phyloP scores from a whole-genome alignment of 495 filamentous ascomycete genomes.

The Penicillium canariense region DNA sequence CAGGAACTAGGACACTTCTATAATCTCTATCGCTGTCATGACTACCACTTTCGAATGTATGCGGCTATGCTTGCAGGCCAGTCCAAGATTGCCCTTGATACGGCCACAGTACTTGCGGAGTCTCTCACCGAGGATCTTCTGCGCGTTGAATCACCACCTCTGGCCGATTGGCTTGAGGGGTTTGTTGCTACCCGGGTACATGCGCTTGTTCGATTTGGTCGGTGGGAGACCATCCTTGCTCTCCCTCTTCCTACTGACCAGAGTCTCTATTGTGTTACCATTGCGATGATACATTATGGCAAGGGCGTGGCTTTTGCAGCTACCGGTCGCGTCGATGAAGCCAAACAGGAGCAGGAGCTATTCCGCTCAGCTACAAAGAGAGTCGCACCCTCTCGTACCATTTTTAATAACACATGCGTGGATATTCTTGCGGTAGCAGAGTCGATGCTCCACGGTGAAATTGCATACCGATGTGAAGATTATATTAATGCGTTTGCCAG shows the following conservation, averaged over 20 bases:
- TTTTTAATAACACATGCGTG: slow-evolving; percentile 63
- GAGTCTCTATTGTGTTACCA: slow-evolving; percentile 59
- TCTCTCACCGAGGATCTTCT: slow-evolving; percentile 60
- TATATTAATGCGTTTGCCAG: slow-evolving; percentile 53
- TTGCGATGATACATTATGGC: slow-evolving; percentile 63
- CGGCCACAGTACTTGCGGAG: slow-evolving; percentile 47
- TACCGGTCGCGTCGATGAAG: slow-evolving; percentile 43
- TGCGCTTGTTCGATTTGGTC: slow-evolving; percentile 63
- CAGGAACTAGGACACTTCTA: slow-evolving; percentile 61
- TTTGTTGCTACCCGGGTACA: slow-evolving; percentile 63
- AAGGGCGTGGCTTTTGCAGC: slow-evolving; percentile 63
- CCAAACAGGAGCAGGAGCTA: slow-evolving; percentile 39
- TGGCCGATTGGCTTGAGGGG: slow-evolving; percentile 71
- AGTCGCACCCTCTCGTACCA: slow-evolving; percentile 53
- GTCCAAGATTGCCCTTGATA: slow-evolving; percentile 54
- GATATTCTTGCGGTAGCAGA: slow-evolving; percentile 58
- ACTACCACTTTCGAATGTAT: slow-evolving; percentile 68
- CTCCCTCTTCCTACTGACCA: slow-evolving; percentile 49
- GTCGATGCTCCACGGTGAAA: slow-evolving; percentile 67
- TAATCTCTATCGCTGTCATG: slow-evolving; percentile 62
- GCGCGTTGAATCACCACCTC: slow-evolving; percentile 59
- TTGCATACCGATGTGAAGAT: slow-evolving; percentile 61
- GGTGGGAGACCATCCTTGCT: slow-evolving; percentile 56
- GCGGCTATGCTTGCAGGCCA: slow-evolving; percentile 69
- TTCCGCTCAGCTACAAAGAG: slow-evolving; percentile 45